Conservation (phyloP, 225 moss, liverwort and hornwort genomes). For the Pseudoscleropodium purum region DNA sequence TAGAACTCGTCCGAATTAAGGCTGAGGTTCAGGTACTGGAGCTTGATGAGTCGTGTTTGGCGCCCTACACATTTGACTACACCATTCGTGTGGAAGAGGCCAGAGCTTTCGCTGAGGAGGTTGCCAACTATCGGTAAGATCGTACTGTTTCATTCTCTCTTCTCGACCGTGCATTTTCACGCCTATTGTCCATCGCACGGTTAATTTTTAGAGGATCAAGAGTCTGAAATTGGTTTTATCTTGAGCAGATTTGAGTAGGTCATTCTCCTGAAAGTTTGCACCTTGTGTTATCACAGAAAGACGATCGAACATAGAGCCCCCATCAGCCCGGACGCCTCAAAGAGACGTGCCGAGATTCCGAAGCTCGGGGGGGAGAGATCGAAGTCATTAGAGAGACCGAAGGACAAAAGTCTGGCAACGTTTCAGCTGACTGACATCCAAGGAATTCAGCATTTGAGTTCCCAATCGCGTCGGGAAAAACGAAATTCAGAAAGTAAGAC, state of each 20-base stretch:
- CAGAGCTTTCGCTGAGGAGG: conserved; percentile 68
- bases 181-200: background rate
- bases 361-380: conserved; percentile 11
- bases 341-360: conserved; percentile 13
- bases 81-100: conserved; percentile 84
- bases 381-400: background rate
- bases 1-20: conserved; percentile 71
- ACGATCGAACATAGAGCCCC: conserved; percentile 15
- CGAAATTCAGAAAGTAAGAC: conserved; percentile 10
- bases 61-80: conserved; percentile 92
- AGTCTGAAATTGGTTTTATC: background rate
- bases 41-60: conserved; percentile 70
- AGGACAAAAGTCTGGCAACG: conserved; percentile 15
- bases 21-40: conserved; percentile 88
- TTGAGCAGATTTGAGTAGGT: background rate
- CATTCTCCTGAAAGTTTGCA: background rate
- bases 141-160: background rate
- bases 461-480: background rate
- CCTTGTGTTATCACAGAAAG: conserved; percentile 13
- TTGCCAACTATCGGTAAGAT: conserved; percentile 63
- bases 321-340: conserved; percentile 3
- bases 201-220: background rate
- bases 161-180: background rate
- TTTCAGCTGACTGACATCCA: conserved; percentile 33
- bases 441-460: conserved; percentile 30